These are phyloP conservation scores for Lepiota subincarnata DNA, from an alignment of 768 basidiomycete genomes.

Conservation along the genomic window DNA sequence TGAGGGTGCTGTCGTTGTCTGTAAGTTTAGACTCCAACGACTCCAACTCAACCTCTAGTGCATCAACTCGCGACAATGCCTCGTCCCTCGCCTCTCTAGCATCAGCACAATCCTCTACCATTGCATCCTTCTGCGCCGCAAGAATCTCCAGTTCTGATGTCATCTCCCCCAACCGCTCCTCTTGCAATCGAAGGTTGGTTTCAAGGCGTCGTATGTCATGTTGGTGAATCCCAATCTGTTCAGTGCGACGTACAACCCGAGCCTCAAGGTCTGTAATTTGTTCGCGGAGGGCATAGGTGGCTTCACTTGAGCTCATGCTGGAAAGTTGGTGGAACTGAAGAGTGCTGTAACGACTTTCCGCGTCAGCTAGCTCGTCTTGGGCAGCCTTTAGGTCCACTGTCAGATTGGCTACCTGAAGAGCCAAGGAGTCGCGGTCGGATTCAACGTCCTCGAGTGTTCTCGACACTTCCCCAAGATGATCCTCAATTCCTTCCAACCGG, in stretches of 20 bases:
- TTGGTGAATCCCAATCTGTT: conserved; percentile 75
- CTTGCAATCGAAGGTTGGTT: conserved; percentile 68
- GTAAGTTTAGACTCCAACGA: conserved; percentile 24
- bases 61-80: conserved; percentile 51
- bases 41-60: conserved; percentile 61
- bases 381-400: conserved; percentile 49
- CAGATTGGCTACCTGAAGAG: conserved; percentile 62
- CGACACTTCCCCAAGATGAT: conserved; percentile 31
- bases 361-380: conserved; percentile 50
- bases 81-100: conserved; percentile 71
- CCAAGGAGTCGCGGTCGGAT: conserved; percentile 62
- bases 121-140: conserved; percentile 65
- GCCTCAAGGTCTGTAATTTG: conserved; percentile 69
- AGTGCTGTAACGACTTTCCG: conserved; percentile 55
- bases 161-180: conserved; percentile 71
- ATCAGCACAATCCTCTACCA: conserved; percentile 82
- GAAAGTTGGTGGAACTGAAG: conserved; percentile 68
- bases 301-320: conserved; percentile 54
- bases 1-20: conserved; percentile 31
- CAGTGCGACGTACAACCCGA: conserved; percentile 60
- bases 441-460: conserved; percentile 50
- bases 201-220: conserved; percentile 77
- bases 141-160: conserved; percentile 64
- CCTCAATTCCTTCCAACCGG: conserved; percentile 27
- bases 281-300: conserved; percentile 48